Percentiles rank a stretch among this genome's conserved stretches.
Evolutionary conservation across 768 basidiomycete species (phyloP).

Genomic region (Suillus variegatus): DNA sequence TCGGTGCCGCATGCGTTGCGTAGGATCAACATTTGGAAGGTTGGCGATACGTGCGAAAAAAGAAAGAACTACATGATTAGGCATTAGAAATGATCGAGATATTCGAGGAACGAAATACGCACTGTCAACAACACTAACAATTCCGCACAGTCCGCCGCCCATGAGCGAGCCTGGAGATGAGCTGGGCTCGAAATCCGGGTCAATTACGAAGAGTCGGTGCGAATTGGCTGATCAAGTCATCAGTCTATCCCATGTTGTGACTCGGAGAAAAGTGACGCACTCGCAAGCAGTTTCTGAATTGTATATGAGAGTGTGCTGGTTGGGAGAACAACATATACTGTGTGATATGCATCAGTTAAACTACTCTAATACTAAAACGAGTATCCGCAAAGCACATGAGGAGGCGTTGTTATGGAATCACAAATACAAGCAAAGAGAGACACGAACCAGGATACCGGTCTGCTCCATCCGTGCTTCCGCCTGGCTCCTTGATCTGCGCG

Average conservation of each 20-base stretch:
- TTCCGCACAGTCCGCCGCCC: slow-evolving; percentile 57
- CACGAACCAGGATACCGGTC: slow-evolving; percentile 74
- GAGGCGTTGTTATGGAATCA: neutral
- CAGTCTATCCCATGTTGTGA: neutral
- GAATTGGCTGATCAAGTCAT: slow-evolving; percentile 58
- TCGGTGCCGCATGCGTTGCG: slow-evolving; percentile 76
- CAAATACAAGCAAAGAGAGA: neutral
- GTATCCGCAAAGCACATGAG: neutral
- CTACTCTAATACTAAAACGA: neutral
- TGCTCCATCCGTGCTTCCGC: slow-evolving; percentile 77
- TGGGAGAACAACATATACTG: slow-evolving; percentile 76
- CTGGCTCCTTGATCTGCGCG: slow-evolving; percentile 69
- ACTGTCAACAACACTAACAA: slow-evolving; percentile 87
- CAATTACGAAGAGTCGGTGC: slow-evolving; percentile 77
- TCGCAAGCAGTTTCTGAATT: slow-evolving; percentile 80
- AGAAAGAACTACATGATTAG: slow-evolving; percentile 58
- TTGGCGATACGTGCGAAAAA: slow-evolving; percentile 77
- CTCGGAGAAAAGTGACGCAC: slow-evolving; percentile 42
- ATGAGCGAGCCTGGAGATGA: slow-evolving; percentile 49
- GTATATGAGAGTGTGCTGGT: slow-evolving; percentile 66
- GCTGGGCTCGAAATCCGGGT: slow-evolving; percentile 49
- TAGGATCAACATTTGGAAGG: slow-evolving; percentile 74
- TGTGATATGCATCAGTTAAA: neutral
- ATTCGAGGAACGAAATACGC: slow-evolving; percentile 23
- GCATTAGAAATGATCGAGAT: neutral